Base-by-base conservation (phyloP, 2,329 filamentous ascomycete species). In the Endothia cerciana region DNA sequence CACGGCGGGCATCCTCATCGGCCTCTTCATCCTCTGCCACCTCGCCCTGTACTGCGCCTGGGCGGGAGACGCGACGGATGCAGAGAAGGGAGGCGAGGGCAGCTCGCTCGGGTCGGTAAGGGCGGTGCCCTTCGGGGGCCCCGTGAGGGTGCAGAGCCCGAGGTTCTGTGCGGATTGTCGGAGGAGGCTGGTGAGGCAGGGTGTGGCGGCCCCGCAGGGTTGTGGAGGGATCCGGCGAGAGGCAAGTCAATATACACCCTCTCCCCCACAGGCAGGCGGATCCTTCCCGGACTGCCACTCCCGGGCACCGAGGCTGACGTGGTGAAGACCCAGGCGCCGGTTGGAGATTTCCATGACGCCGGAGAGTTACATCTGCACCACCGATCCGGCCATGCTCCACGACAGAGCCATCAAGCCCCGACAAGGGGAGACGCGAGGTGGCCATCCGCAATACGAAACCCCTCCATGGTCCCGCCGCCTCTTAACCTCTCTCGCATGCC, bases 1-100 rank as follows among this genome's bases (percentile, higher is more conserved):
- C 43, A 45, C 62, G 15, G 64, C 60, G 8, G 63, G 60, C 4
- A 38, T 63, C 6, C 63, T 68, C 13, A 41, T 68, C 11, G 43
- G 28, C 3, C 3, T 58, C 25, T 66, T 66, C 25, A 47, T 60
- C 17, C n/a, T 30, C 15, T 66, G 63, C 15, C 66, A 65, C 28
- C 49, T 65, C 1, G 57, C 36, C 28, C 57, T 68, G 11, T 63
- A 65, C 36, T 65, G 64, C 41, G 60, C 19, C n/a, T 10, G 53
- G 22, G 30, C 64, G 13, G 60, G 36, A 36, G 38, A 51, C 4
- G 22, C n/a, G 11, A 8, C 49, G 41, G 41, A 40, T 6, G 19
- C 13, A 10, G 62, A 61, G 47, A 57, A 45, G 41, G 25, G 28
- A n/a, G 25, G 40, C 4, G 45, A 41, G n/a, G 43, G n/a, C 2